Base-by-base conservation (phyloP, 331 rosid species). In the Pyrus hybrid region DNA sequence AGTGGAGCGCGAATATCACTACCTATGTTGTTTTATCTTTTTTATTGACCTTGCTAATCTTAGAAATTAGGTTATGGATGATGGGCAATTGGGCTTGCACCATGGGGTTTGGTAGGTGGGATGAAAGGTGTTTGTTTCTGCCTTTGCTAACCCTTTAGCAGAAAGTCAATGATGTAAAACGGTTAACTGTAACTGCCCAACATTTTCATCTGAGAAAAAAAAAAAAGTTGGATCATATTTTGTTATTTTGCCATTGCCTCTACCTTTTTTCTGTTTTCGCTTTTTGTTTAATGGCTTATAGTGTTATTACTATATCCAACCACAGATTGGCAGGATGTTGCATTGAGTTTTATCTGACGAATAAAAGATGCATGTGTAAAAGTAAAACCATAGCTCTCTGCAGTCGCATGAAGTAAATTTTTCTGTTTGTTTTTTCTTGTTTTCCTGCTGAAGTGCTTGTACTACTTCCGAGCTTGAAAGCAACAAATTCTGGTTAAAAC, bases 1-100 rank as follows among this genome's bases (percentile, higher is more conserved):
- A 73, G 74, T 85, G 88, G 86, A 89, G 91, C 80, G 76, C 56
- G 51, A 77, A 72, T 87, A 83, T 81, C 86, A 84, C 81, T 83
- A 14, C 78, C 83, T 72, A 47, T 61, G 60, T 74, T 61, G 21
- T 67, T 60, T 32, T 37, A 18, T 41, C 6, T 26, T 57, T 75
- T 13, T 22, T 51, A 18, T 23, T 17, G 13, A 54, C 25, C 51
- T 53, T 14, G 79, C 79, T 71, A 77, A 75, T 84, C 67, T 72
- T 80, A 80, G 82, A 75, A 49, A 49, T 43, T 73, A 74, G 62
- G 29, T 26, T 45, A n/a, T 64, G 68, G 79, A 61, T 26, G 61
- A 60, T 25, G 76, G 71, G 70, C 29, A 11, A 28, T 61, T 25
- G 78, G 73, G 77, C 68, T 1, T 64, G 66, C 71, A 75, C 77